Evolutionary conservation across 2,329 filamentous ascomycete species (phyloP), one percentile per base, ranked within the genome.

Genomic region (Fusarium fracticaudum): DNA sequence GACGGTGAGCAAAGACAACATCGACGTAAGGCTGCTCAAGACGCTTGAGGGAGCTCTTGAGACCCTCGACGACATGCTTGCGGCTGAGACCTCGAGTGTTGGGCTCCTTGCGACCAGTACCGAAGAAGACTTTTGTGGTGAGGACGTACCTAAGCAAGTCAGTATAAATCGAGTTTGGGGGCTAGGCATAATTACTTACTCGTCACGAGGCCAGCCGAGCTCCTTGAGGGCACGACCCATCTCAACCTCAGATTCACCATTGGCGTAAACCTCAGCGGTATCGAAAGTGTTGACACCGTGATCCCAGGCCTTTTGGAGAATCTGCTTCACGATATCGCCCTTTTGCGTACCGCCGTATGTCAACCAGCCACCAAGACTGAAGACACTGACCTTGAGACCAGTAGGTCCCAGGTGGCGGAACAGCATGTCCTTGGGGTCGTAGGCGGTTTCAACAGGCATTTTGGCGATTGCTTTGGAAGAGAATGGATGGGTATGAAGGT

Each of bases 11-110:
- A n/a, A 74, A 78, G n/a, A 78, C 76, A 8, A 78, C 70, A 22
- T 78, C 76, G 24, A 78, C 76, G 20, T 78, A 78, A 5, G 76
- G 76, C 61, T 77, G 76, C 2, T 78, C 66, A n/a, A 78, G 60
- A 35, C 76, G 76, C 59, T 71, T 59, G 33, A 79, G 55, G 3
- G 76, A 77, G 63, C 68, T 74, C 76, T 79, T 78, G 33, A 78
- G 65, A 15, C 77, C 77, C 82, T 92, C 90, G 69, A 92, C 85
- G 60, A 93, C 85, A 80, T 92, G 91, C 81, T 93, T 93, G 61
- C 90, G 85, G 13, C 87, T 90, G 44, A 93, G 85, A 17, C 91
- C 91, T 45, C 86, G 84, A 78, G 91, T 91, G 83, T 92, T 92
- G 69, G 77, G 77, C 60, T 79, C 77, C 66, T 79, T 77, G 67